Conservation (phyloP, 305 asterid genomes). For the Solanum hybrid region DNA sequence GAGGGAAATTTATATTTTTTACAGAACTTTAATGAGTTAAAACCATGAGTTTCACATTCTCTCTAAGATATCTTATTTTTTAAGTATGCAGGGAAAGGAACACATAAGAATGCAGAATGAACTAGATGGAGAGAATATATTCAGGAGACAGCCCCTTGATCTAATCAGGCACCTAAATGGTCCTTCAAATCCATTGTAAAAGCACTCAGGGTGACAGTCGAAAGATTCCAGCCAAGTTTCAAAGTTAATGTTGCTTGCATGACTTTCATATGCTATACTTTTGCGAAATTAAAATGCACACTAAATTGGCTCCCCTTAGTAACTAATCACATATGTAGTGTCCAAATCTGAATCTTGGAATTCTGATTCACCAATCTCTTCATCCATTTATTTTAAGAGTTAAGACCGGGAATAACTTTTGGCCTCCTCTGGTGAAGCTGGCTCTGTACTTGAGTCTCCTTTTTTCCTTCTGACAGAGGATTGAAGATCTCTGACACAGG, state of each 20-base stretch:
- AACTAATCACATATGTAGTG: background rate
- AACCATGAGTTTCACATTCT: background rate
- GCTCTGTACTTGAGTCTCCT: background rate
- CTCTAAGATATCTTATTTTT: background rate
- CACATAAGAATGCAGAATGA: background rate
- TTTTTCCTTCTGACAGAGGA: background rate
- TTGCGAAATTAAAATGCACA: background rate
- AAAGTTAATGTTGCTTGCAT: background rate
- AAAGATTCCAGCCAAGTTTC: background rate
- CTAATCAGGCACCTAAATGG: background rate
- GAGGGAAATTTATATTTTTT: background rate
- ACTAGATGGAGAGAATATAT: background rate
- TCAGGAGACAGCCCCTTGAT: background rate
- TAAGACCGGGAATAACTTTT: background rate
- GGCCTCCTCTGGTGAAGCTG: background rate
- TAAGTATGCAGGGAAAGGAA: background rate
- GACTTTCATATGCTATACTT: background rate
- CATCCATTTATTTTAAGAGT: background rate
- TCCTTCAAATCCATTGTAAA: constrained; percentile 5
- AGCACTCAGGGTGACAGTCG: background rate
- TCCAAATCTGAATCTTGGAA: background rate
- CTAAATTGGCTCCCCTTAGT: background rate
- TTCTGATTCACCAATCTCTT: background rate
- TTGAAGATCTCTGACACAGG: background rate
- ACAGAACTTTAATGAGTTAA: background rate